phyloP scores from a whole-genome alignment of 495 filamentous ascomycete species.

The Xylaria curta region DNA sequence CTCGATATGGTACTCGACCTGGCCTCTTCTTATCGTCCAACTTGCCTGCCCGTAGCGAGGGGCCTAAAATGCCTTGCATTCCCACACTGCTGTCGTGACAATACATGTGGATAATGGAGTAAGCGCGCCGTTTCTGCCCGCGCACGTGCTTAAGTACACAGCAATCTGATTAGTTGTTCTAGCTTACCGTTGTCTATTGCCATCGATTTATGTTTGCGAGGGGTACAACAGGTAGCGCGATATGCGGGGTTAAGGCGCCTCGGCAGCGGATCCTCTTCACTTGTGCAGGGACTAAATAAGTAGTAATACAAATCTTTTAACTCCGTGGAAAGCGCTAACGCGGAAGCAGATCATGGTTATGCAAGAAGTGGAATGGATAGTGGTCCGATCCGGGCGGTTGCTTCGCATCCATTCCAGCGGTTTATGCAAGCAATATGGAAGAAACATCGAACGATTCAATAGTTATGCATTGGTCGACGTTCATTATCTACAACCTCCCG shows the following conservation, averaged over 20 bases:
- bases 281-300: background rate
- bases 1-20: background rate
- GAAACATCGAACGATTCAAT: background rate
- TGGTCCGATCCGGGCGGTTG: background rate
- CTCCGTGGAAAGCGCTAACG: background rate
- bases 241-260: background rate
- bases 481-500: background rate
- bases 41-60: background rate
- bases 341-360: constrained; percentile 3
- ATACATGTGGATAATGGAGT: background rate
- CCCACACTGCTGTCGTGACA: background rate
- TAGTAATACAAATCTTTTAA: background rate
- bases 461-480: background rate
- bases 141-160: background rate
- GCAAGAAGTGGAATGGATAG: background rate
- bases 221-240: background rate
- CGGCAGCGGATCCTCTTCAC: background rate
- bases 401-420: background rate
- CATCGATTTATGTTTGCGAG: background rate
- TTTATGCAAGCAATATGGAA: background rate
- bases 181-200: background rate
- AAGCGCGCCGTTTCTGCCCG: background rate
- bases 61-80: background rate
- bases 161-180: background rate
- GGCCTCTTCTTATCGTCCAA: background rate